Base-by-base conservation (phyloP, 139 green algal genomes). In the Yamagishiella unicocca region DNA sequence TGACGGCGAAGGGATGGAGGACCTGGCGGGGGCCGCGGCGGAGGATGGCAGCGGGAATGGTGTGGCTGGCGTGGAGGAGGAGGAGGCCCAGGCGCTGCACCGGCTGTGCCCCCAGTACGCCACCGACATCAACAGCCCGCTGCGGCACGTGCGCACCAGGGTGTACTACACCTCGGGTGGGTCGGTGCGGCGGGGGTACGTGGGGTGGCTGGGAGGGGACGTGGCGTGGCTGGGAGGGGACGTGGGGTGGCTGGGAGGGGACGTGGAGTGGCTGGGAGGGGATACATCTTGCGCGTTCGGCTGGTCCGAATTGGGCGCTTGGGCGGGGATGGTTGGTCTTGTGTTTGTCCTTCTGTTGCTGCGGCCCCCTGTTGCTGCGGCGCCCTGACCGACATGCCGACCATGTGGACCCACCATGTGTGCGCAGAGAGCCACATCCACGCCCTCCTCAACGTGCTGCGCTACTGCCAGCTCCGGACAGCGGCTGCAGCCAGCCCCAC, bases 121-220 rank as follows among this genome's bases (percentile, higher is more conserved):
- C 25, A 85, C 79, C 2, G 94, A 97, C 89, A 95, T 99, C 72
- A 98, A 98, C 92, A 97, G 94, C 14, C 96, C 97, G 2, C 91
- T 98, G 83, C 91, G 97, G 17, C 97, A 99, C 85, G 97, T 99
- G 74, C 95, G 97, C 54, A 99, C 97, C 12, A 94, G 97, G 82
- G 96, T 99, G 91, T 99, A 99, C 95, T 99, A 99, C 94, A 99
- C 97, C 14, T 98, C 94, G 10, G 90, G 88, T 97, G 2, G 7
- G 95, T 88, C 7, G 2, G 2, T 42, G 31, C 10, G 4, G 29
- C 4, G 31, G n/a, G 64, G 64, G 17, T 58, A n/a, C n/a, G n/a
- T 17, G 50, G 12, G 50, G 50, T 58, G 50, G 50, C 17, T 58
- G 58, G 6, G 58, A 68, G 14, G 58, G 58, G 19, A 22, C n/a